Percentiles rank a stretch among this genome's conserved stretches.
Conservation (phyloP, 306 rosid genomes). For the Fagus sylvatica region DNA sequence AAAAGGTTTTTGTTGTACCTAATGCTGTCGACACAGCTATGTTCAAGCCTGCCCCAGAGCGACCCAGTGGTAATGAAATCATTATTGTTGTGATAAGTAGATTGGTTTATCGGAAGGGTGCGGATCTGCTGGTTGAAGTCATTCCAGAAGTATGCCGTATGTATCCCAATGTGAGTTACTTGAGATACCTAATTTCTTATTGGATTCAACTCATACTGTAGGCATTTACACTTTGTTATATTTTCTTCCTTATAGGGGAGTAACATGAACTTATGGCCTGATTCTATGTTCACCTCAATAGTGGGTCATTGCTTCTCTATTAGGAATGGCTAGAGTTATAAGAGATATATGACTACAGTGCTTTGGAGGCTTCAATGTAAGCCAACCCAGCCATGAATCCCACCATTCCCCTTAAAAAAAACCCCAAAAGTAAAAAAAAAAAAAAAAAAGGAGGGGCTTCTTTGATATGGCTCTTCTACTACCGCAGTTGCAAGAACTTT, state of each 20-base stretch:
- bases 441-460: too few species aligned
- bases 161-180: conserved; percentile 69
- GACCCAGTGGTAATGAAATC: conserved; percentile 55
- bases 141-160: conserved; percentile 86
- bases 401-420: too few species aligned
- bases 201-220: neutral
- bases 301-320: neutral
- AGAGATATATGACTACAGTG: neutral
- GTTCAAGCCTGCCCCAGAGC: conserved; percentile 78
- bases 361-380: too few species aligned
- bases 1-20: conserved; percentile 86
- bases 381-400: too few species aligned
- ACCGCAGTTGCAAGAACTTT: too few species aligned
- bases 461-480: too few species aligned
- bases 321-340: neutral
- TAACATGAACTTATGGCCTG: neutral
- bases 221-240: neutral
- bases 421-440: too few species aligned
- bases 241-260: neutral
- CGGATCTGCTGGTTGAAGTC: conserved; percentile 93
- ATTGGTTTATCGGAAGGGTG: conserved; percentile 90
- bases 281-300: neutral
- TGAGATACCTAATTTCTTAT: neutral
- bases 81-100: conserved; percentile 85
- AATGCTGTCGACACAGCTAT: conserved; percentile 94